Evolutionary conservation across 352 stramenopile genomes (phyloP).

Genomic region (Globisporangium radiosum): DNA sequence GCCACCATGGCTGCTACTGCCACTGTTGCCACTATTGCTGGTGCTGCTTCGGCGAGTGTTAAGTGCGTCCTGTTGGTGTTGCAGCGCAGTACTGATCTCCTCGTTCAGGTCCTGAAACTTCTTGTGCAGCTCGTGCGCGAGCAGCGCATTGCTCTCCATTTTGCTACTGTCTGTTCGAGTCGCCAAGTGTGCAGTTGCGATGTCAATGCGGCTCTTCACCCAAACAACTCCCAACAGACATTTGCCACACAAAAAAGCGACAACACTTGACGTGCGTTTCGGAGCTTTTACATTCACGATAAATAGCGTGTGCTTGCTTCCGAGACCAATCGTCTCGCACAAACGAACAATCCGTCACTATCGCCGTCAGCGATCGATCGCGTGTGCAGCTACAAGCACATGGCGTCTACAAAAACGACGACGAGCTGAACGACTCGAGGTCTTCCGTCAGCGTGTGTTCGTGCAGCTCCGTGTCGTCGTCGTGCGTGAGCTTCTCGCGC

Average conservation of each 20-base stretch:
- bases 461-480: constrained; percentile 63
- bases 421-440: constrained; percentile 82
- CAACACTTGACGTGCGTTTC: too few relatives aligned
- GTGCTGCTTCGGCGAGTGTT: constrained; percentile 4
- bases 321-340: too few relatives aligned
- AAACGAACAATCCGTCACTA: too few relatives aligned
- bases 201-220: background rate
- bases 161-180: too few relatives aligned
- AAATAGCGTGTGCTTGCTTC: too few relatives aligned
- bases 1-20: constrained; percentile 4
- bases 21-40: constrained; percentile 7
- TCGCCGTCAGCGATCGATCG: too few relatives aligned
- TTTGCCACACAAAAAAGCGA: too few relatives aligned
- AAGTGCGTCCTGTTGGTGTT: constrained; percentile 38
- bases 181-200: too few relatives aligned
- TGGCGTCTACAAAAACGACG: constrained; percentile 71
- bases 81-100: constrained; percentile 46
- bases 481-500: constrained; percentile 54
- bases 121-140: constrained; percentile 60
- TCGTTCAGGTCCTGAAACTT: constrained; percentile 75
- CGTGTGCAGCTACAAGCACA: too few relatives aligned
- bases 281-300: too few relatives aligned
- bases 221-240: background rate
- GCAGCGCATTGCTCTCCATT: constrained; percentile 33
- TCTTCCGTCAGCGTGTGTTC: constrained; percentile 73